Base-by-base conservation (phyloP, 2,329 filamentous ascomycete species). In the Aspergillus sojae region DNA sequence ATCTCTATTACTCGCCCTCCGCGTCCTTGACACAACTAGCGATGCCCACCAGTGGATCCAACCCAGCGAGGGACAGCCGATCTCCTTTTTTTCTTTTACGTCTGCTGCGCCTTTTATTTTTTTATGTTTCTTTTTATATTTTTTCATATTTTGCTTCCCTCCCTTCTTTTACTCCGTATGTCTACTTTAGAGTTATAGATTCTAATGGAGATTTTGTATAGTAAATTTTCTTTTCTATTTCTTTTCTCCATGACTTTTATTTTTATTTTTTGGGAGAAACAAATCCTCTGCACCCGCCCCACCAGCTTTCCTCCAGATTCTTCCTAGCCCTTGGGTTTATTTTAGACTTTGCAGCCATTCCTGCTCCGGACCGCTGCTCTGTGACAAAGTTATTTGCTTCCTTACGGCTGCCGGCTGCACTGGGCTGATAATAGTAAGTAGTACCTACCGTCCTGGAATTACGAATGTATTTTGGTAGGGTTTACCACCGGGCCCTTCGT, bases 21-120 rank as follows among this genome's bases (percentile, higher is more conserved):
- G 62, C 57, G 63, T 62, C 63, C 48, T 66, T 71, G 68, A 69
- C 69, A 72, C 67, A 62, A 67, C 56, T 62, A 67, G 57, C 61
- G 54, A 56, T 65, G 34, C 14, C 32, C 12, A 23, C n/a, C 34
- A 55, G 72, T 72, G 72, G 70, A 63, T 60, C 64, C 62, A 62
- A 57, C 46, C 62, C 65, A 65, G 57, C 34, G 61, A 65, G 62
- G 60, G 61, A 64, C 59, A 60, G 53, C 41, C 63, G 69, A 73
- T 72, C 71, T 63, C 57, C 16, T 23, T 50, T 30, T 28, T 21
- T 36, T 50, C 23, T 21, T 53, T 30, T 23, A 39, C 30, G 36
- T 60, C 48, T 43, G n/a, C 41, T 55, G 34, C 26, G n/a, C 48
- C 36, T 23, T 23, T 23, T 30, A 26, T 16, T 28, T 32, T 50